Evolutionary conservation across 2,329 filamentous ascomycete species (phyloP), one percentile per base, ranked within the genome.

Genomic region (Grosmannia penicillata): DNA sequence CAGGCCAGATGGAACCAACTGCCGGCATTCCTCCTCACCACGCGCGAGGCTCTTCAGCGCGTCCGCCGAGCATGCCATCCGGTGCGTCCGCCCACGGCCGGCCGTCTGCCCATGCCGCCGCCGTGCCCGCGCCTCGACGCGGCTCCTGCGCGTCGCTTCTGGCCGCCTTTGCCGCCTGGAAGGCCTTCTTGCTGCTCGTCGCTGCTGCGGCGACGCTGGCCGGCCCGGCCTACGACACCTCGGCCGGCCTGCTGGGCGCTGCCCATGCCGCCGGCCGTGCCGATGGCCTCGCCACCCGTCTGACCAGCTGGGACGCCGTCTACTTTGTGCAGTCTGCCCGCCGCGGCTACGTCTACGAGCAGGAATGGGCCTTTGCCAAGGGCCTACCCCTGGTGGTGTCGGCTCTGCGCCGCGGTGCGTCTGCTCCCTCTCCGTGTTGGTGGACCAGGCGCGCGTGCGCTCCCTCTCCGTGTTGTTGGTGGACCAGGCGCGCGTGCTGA

Each of bases 281-380:
- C 39, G 33, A 58, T 46, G 43, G 59, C 48, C 51, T 50, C 41
- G 56, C 64, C 13, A 57, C 66, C 25, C 73, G 73, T 31, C 61
- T 91, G 41, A 75, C 76, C 7, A 69, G 82, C 54, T 93, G 84
- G 84, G 84, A 93, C 55, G 80, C 78, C 24, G 65, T 93, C 47
- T 91, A 89, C 56, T 89, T 78, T 51, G 61, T 78, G 42, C 68
- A 75, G 46, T 55, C 65, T 32, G 72, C 81, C 5, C 65, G 65
- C 30, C 63, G 70, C 10, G 81, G 79, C 25, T 77, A 84, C 48
- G 39, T 77, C 10, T 81, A 75, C 53, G 84, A 93, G 59, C 84
- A 91, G 58, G 81, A 89, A 57, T 91, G 82, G 82, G 84, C 83
- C 0, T 91, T 87, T 59, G 78, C 78, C 27, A 47, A 51, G 40